Evolutionary conservation across 371 early-diverging fungal genomes (phyloP).

Genomic region (Thermomucor indicae-seudaticae): DNA sequence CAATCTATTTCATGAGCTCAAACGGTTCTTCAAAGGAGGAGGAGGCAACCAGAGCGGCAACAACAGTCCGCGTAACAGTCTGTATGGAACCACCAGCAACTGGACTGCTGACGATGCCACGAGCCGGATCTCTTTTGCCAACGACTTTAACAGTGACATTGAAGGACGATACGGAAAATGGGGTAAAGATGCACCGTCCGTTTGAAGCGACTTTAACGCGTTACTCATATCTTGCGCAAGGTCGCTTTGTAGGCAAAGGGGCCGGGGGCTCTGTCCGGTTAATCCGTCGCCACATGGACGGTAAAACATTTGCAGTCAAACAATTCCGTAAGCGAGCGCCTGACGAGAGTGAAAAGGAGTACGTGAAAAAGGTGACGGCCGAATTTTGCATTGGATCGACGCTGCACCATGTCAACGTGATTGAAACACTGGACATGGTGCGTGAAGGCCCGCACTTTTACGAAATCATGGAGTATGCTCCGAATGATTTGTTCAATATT

Average conservation of each 20-base stretch:
- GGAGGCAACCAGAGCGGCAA: background rate
- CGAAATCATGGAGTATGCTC: constrained; percentile 81
- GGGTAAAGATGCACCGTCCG: constrained; percentile 10
- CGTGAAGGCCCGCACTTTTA: constrained; percentile 55
- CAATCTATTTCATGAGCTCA: constrained; percentile 36
- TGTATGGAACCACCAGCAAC: background rate
- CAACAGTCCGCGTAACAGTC: background rate
- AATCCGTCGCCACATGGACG: constrained; percentile 38
- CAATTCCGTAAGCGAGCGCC: constrained; percentile 67
- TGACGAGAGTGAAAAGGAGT: constrained; percentile 68
- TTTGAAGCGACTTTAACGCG: background rate
- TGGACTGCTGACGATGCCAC: background rate
- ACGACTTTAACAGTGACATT: constrained; percentile 22
- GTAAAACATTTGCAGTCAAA: constrained; percentile 71
- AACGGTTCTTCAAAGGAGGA: constrained; percentile 25
- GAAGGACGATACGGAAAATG: constrained; percentile 23
- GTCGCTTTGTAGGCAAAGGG: constrained; percentile 50
- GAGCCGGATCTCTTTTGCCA: constrained; percentile 17
- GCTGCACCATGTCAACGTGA: constrained; percentile 77
- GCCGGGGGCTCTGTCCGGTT: constrained; percentile 66
- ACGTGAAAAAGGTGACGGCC: constrained; percentile 74
- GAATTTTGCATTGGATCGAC: constrained; percentile 82
- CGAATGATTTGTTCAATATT: constrained; percentile 66
- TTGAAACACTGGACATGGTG: constrained; percentile 78
- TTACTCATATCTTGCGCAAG: constrained; percentile 8